Evolutionary conservation across 257 asterid species (phyloP).

Genomic region (Nicotiana undulata): DNA sequence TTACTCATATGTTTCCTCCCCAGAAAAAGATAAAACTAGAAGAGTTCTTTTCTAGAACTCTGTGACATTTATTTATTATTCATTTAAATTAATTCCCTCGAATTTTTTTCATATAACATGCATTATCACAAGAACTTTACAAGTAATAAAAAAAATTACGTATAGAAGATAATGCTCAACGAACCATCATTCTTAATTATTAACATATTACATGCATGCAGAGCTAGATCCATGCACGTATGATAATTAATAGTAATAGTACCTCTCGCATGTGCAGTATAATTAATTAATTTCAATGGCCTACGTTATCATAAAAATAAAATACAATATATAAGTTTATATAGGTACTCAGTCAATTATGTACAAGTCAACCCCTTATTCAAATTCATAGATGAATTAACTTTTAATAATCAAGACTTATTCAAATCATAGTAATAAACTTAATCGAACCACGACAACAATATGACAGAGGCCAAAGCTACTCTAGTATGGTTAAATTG

Average conservation of each 20-base stretch:
- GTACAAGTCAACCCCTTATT: neutral
- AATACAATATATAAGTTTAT: neutral
- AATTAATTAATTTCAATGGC: neutral
- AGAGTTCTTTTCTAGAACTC: neutral
- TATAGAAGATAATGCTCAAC: neutral
- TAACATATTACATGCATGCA: neutral
- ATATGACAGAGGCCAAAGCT: no score
- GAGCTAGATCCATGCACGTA: neutral
- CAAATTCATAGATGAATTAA: neutral
- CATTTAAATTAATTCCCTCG: neutral
- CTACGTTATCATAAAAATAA: neutral
- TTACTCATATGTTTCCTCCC: no score
- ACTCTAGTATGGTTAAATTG: no score
- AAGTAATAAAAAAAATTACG: no score
- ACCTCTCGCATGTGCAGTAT: neutral
- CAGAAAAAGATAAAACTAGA: no score
- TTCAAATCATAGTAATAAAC: slow-evolving; percentile 3
- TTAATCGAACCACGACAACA: neutral
- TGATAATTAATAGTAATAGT: neutral
- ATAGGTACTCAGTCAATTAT: neutral
- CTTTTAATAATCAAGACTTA: neutral
- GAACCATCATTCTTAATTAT: neutral
- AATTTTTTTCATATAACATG: neutral
- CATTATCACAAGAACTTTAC: neutral
- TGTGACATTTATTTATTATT: neutral